Base-by-base conservation (phyloP, 139 green algal species). In the Chlorella sp. region DNA sequence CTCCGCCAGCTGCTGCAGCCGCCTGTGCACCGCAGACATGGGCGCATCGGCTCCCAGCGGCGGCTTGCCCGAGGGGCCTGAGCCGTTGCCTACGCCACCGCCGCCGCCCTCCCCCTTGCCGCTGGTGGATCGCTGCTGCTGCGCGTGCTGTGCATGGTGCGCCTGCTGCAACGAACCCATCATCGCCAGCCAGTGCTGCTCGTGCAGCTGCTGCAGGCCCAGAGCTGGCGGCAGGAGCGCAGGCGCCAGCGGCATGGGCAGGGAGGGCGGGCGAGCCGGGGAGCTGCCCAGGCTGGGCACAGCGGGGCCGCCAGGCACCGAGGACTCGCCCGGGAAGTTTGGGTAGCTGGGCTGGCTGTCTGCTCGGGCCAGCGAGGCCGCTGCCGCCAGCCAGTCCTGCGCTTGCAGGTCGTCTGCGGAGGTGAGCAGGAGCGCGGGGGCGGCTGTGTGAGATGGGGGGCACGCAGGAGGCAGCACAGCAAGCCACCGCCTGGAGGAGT, bases 371-470 rank as follows among this genome's bases (percentile, higher is more conserved):
- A 82, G 75, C 0, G 75, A 82, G 23, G 75, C 75, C 1, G 75
- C 75, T 26, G 75, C 75, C 23, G 60, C 75, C 56, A 82, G 75
- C 75, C 75, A 82, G 75, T 82, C 75, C 57, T 82, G 75, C 21
- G 56, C 56, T 17, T 82, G 75, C 75, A 82, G 34, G 57, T 82
- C 75, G 34, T 82, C 75, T 82, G 75, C 55, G 9, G 71, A n/a
- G n/a, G n/a, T n/a, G 9, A 38, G 13, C 64, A 39, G 34, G 20
- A 16, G 67, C n/a, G 30, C 47, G 44, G 44, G 23, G 11, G 39
- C 23, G 39, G 23, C 4, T 28, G 21, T 13, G 71, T 5, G 28
- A 39, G 39, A 26, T 36, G 41, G 41, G 20, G 68, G 34, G 68
- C 18, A 16, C 44, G 65, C 65, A 41, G 30, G 63, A 9, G 38